These are phyloP conservation scores for Neoarthrinium moseri DNA, from an alignment of 2,329 filamentous ascomycete genomes.

Conservation along the genomic window DNA sequence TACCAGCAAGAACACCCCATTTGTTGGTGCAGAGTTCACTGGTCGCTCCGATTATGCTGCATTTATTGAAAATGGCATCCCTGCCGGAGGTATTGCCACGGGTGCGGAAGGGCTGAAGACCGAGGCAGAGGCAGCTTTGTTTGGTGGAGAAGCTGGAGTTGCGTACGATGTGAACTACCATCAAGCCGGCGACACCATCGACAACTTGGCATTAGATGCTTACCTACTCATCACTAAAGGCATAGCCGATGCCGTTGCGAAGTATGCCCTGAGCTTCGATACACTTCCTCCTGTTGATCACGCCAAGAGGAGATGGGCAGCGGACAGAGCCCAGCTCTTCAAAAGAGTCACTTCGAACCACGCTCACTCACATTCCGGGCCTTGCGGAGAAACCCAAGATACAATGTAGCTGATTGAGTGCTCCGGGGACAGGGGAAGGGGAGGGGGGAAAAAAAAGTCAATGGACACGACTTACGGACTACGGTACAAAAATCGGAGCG, in stretches of 20 bases:
- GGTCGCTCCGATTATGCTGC: slow-evolving; percentile 59
- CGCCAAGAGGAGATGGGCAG: slow-evolving; percentile 7
- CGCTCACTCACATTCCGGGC: slow-evolving; percentile 5
- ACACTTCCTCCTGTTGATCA: slow-evolving; percentile 6
- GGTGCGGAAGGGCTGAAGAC: slow-evolving; percentile 61
- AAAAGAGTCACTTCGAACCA: not conserved
- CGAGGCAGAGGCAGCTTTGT: slow-evolving; percentile 48
- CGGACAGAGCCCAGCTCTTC: slow-evolving; percentile 3
- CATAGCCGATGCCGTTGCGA: slow-evolving; percentile 14
- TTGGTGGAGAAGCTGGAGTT: slow-evolving; percentile 50
- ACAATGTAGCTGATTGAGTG: not conserved
- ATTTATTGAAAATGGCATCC: slow-evolving; percentile 56
- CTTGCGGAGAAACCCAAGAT: slow-evolving; percentile 1
- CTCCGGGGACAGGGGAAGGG: no score
- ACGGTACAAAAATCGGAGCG: no score
- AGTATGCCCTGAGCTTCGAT: slow-evolving; percentile 8
- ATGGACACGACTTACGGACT: no score
- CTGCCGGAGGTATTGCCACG: slow-evolving; percentile 57
- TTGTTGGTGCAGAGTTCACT: slow-evolving; percentile 52
- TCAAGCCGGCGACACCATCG: slow-evolving; percentile 30
- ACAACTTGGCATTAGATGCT: slow-evolving; percentile 27
- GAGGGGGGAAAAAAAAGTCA: no score
- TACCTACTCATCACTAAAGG: slow-evolving; percentile 27
- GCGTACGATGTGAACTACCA: slow-evolving; percentile 31
- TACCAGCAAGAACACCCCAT: slow-evolving; percentile 38